These are phyloP conservation scores for Gilbertella persicaria DNA, from an alignment of 371 early-diverging fungal species.

Conservation along the genomic window DNA sequence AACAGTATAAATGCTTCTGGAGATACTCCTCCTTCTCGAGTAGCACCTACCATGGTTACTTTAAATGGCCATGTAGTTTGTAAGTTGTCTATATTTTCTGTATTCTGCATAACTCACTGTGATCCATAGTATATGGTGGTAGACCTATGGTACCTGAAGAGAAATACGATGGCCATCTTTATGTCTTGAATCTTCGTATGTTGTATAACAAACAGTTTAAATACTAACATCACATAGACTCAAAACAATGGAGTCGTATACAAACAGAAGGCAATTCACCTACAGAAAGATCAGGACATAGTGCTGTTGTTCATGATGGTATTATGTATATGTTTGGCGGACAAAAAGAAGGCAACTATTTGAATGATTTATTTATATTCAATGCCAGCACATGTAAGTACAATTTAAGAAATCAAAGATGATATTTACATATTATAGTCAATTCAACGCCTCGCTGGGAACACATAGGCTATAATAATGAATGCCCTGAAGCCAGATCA, in stretches of 20 bases:
- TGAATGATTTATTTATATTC: conserved; percentile 71
- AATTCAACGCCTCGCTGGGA: conserved; percentile 57
- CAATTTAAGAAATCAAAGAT: neutral
- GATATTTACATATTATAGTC: neutral
- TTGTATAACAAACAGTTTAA: neutral
- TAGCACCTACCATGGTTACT: conserved; percentile 32
- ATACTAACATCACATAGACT: conserved; percentile 17
- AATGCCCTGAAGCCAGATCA: conserved; percentile 59
- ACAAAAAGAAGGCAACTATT: conserved; percentile 63
- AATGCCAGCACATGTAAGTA: conserved; percentile 60
- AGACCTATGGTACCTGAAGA: conserved; percentile 42
- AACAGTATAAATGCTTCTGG: conserved; percentile 35
- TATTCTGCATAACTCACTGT: no score
- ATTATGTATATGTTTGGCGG: conserved; percentile 78
- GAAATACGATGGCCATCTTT: conserved; percentile 43
- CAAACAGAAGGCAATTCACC: conserved; percentile 60
- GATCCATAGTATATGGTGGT: conserved; percentile 57
- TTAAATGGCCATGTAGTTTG: conserved; percentile 39
- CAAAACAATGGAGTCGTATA: conserved; percentile 57
- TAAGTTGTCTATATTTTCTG: conserved; percentile 16
- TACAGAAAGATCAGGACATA: conserved; percentile 69
- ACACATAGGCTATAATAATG: conserved; percentile 45
- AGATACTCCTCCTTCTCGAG: conserved; percentile 42
- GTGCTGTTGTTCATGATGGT: conserved; percentile 62
- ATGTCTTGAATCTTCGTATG: conserved; percentile 48